Conservation (phyloP, 148 eudicot genomes). For the Cornus kousa region DNA sequence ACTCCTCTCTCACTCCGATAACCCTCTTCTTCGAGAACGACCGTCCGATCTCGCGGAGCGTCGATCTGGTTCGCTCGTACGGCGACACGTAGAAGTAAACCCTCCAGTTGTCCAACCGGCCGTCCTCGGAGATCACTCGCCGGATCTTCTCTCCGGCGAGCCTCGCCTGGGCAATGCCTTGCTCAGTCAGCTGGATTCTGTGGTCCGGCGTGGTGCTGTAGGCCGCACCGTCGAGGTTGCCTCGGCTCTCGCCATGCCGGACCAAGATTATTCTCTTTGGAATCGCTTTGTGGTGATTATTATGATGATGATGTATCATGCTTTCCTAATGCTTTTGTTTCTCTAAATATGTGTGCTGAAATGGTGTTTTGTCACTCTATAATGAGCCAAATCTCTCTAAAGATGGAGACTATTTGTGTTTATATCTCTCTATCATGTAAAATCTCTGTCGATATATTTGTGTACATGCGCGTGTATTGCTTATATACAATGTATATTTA, state of each 20-base stretch:
- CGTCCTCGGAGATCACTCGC: conserved; percentile 36
- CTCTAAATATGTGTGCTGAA: background rate
- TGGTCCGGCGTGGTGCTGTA: conserved; percentile 66
- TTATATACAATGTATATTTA: no score
- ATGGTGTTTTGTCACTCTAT: no score
- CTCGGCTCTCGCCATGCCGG: conserved; percentile 85
- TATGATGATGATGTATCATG: background rate
- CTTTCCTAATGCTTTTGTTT: background rate
- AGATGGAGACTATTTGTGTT: no score
- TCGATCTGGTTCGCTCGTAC: conserved; percentile 62
- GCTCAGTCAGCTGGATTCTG: conserved; percentile 55
- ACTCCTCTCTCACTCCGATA: conserved; percentile 84
- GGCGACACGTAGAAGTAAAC: conserved; percentile 87
- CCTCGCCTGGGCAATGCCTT: conserved; percentile 53
- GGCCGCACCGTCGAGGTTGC: conserved; percentile 53
- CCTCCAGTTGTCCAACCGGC: conserved; percentile 36
- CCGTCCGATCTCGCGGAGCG: conserved; percentile 71
- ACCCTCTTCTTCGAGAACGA: conserved; percentile 50
- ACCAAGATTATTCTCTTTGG: conserved; percentile 81
- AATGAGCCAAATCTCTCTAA: no score
- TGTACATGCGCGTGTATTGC: no score
- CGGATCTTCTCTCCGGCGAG: conserved; percentile 49
- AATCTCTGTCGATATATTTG: background rate
- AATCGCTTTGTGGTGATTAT: conserved; percentile 17
- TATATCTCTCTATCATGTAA: background rate